These are phyloP conservation scores for Theobroma cacao DNA, from an alignment of 345 rosid species.

Conservation along the genomic window DNA sequence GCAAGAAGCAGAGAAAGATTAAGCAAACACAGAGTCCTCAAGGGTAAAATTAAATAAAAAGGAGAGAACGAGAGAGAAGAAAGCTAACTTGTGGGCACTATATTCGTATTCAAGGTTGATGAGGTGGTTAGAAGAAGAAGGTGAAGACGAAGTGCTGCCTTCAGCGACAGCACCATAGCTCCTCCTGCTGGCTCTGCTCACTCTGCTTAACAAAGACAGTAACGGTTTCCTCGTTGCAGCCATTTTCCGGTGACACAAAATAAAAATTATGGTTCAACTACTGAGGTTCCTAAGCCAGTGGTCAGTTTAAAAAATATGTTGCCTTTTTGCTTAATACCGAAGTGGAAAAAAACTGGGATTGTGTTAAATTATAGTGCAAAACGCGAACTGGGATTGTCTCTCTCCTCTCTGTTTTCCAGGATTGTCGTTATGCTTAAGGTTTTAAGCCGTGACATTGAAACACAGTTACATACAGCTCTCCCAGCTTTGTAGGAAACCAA, in stretches of 20 bases:
- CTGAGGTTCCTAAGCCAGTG: background rate
- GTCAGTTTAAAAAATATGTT: background rate
- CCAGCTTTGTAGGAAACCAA: background rate
- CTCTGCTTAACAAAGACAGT: constrained; percentile 23
- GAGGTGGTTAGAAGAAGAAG: constrained; percentile 62
- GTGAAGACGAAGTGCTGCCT: constrained; percentile 26
- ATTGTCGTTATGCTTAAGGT: background rate
- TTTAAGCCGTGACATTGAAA: background rate
- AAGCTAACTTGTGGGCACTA: constrained; percentile 89
- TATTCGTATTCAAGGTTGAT: constrained; percentile 66
- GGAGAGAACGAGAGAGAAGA: background rate
- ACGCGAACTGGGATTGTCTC: background rate
- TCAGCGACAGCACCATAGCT: constrained; percentile 43
- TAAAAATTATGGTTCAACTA: background rate
- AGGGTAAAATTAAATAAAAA: constrained; percentile 1
- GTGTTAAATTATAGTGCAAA: background rate
- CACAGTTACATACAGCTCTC: background rate
- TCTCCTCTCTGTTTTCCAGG: background rate
- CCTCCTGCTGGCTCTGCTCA: constrained; percentile 33
- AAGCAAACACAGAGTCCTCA: background rate
- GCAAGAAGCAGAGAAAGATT: background rate
- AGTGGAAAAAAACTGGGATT: background rate
- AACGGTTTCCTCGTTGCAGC: constrained; percentile 33
- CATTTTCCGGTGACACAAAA: constrained; percentile 16
- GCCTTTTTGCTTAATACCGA: background rate